Base-by-base conservation (phyloP, 2,329 filamentous ascomycete genomes). In the Penicillium sp. region DNA sequence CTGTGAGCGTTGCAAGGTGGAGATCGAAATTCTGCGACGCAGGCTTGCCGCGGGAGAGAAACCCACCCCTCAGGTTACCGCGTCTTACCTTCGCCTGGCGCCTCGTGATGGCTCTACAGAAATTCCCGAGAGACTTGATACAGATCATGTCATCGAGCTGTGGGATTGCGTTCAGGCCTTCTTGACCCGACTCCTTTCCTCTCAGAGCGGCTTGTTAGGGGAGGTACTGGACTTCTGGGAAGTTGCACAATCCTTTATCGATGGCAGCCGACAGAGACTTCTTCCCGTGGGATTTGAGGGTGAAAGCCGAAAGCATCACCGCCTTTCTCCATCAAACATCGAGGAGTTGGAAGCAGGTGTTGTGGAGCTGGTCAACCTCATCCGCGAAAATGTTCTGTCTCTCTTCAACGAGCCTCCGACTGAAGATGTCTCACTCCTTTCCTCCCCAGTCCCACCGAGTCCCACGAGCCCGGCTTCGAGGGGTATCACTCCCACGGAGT, bases 201-300 rank as follows among this genome's bases (percentile, higher is more conserved):
- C 76, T 5, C 74, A 83, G 6, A 82, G 84, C 52, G 93, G 93
- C 3, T 77, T 97, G 13, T 74, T 98, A 5, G 89, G 89, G 0
- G 93, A 98, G 66, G 80, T 97, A 1, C 71, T 95, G 14, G 89
- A 95, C 54, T 97, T 95, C 67, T 96, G 91, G 89, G 87, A 95
- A 55, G 93, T 85, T 11, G 84, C 90, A 0, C 85, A 94, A 60
- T 86, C 87, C 0, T 98, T 98, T 65, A 85, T 97, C 48, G 83
- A 89, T 37, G 91, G 90, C 14, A 88, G 81, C 54, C 86, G 87
- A 22, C 91, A 97, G 65, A 82, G 80, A 53, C 80, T 80, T 11
- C 74, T 98, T 44, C 91, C 93, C 0, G 76, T 79, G 32, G 90
- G 89, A 7, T 87, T 89, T 60, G 87, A 91, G 50, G 86, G 86